Base-by-base conservation (phyloP, 371 early-diverging fungal species). In the Chytridium lagenaria region DNA sequence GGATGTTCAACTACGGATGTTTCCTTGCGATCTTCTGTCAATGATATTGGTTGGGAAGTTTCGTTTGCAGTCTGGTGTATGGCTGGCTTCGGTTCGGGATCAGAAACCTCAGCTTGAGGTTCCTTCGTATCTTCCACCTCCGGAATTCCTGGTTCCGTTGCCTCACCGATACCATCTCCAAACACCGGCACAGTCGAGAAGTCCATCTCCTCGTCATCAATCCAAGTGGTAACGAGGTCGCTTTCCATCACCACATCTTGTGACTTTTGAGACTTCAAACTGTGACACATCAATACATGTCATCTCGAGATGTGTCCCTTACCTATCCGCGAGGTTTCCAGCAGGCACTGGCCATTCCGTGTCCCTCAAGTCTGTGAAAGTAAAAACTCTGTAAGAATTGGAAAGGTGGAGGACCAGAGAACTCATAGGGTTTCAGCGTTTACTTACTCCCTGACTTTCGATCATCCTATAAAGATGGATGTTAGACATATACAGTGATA, bases 201-300 rank as follows among this genome's bases (percentile, higher is more conserved):
- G 40, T 77, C 77, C 77, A 77, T 77, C 59, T 77, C 77, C 12
- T 73, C 73, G 40, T 77, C 77, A 63, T 77, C 77, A 34, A 74
- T 61, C 77, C 77, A 77, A 28, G 77, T 68, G 1, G 73, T 68
- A 19, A 28, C 34, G 3, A 51, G 23, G 23, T 61, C 61, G 36
- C 37, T 36, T 16, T 61, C 61, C 7, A 5, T 61, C 34, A 61
- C 15, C 19, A 2, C 61, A 2, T 34, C 37, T 28, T 31, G 7
- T n/a, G n/a, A n/a, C 57, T 55, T 55, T 23, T 31, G 61, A 33
- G 55, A 5, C 55, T 5, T 52, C 5, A 26, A 23, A 5, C 23
- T 7, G 55, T 52, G 55, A n/a, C 55, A 52, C 55, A 52, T 52
- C 23, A 52, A 26, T 26, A 5, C 5, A 5, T 10, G 26, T 10